Conservation (phyloP, 805 yeast species). For the Myxozyma neglecta region DNA sequence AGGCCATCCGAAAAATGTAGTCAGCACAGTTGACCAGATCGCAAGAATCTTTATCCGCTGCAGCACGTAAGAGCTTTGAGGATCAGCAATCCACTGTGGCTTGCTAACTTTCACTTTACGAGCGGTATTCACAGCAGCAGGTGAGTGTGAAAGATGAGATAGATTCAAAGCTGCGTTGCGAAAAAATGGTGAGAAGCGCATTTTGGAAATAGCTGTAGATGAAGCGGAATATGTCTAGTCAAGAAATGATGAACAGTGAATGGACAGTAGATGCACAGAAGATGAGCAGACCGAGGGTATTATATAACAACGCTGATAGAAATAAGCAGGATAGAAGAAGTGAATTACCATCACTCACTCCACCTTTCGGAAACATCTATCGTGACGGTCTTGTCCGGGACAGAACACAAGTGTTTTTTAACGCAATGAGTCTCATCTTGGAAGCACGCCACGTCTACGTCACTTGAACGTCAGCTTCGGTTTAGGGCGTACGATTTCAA, state of each 20-base stretch:
- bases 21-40: conserved; percentile 1
- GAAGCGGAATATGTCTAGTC: background rate
- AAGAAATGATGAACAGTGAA: background rate
- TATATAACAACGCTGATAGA: background rate
- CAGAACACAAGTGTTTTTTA: too few species aligned
- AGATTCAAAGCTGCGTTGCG: conserved; percentile 1
- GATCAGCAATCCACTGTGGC: conserved; percentile 7
- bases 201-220: background rate
- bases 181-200: conserved; percentile 11
- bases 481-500: too few species aligned
- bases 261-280: background rate
- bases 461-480: too few species aligned
- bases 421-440: too few species aligned
- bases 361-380: too few species aligned
- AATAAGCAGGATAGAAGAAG: background rate
- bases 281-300: background rate
- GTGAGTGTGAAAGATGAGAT: conserved; percentile 1
- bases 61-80: background rate
- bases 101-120: background rate
- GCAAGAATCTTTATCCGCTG: background rate
- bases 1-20: conserved; percentile 1
- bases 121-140: background rate
- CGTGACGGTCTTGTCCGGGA: too few species aligned
- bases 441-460: too few species aligned
- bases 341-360: background rate